Base-by-base conservation (phyloP, 139 green algal species). In the Tetradesmus lagerheimii region DNA sequence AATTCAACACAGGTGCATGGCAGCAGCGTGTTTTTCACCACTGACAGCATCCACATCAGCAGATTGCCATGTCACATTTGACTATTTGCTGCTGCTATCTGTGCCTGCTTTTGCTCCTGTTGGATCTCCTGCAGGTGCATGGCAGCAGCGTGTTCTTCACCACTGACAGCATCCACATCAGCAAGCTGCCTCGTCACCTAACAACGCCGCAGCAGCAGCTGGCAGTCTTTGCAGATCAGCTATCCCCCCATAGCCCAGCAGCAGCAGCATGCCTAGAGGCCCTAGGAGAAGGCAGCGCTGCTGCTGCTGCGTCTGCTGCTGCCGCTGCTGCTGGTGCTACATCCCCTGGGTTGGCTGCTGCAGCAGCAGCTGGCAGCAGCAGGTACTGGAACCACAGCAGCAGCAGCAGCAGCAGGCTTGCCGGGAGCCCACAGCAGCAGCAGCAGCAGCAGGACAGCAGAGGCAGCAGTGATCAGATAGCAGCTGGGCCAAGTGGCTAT, bases 141-240 rank as follows among this genome's bases (percentile, higher is more conserved):
- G 67, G 34, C 34, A 50, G 76, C 23, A 88, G 64, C 0, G 50
- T 95, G 15, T 89, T 89, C 34, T 84, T 96, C 34, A 71, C 90
- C 0, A 89, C 91, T 0, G 95, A 97, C 90, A 94, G 91, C 71
- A 76, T 95, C 29, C 95, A 96, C 92, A 92, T 92, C 89, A 95
- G 89, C 91, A 67, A 83, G 0, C 90, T 95, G 80, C 92, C 91
- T 0, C 53, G 88, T 50, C 83, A 87, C 27, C 85, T 94, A 15
- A 88, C 91, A n/a, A 41, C 87, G 37, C 78, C 94, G 12, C 86
- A 92, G 25, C 85, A 87, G 31, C 95, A 96, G 92, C 90, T 97
- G 45, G 25, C 80, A 6, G 45, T 93, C 9, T 94, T 97, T 79
- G 91, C 90, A n/a, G 87, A 94, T 77, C 92, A 93, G 90, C 92